Evolutionary conservation across 805 yeast genomes (phyloP).

Genomic region (Teunomyces panamensis): DNA sequence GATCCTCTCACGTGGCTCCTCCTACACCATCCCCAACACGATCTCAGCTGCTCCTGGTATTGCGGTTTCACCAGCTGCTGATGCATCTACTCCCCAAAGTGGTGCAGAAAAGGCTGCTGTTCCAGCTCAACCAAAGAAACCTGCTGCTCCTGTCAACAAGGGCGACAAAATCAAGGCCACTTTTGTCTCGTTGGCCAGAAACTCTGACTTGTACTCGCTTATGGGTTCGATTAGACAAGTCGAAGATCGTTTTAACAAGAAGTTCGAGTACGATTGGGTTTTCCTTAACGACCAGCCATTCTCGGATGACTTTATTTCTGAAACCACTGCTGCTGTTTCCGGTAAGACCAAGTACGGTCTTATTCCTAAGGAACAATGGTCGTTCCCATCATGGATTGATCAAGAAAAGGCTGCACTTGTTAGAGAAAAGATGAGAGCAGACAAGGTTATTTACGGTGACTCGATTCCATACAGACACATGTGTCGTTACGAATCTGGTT

Average conservation of each 20-base stretch:
- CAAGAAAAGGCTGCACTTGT: slow-evolving; percentile 62
- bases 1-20: slow-evolving; percentile 47
- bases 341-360: slow-evolving; percentile 77
- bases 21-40: slow-evolving; percentile 29
- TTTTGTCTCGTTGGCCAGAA: slow-evolving; percentile 77
- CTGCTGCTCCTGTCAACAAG: slow-evolving; percentile 4
- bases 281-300: slow-evolving; percentile 87
- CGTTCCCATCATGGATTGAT: slow-evolving; percentile 82
- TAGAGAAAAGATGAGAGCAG: slow-evolving; percentile 54
- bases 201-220: slow-evolving; percentile 62
- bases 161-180: slow-evolving; percentile 62
- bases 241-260: slow-evolving; percentile 84
- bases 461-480: slow-evolving; percentile 80
- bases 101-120: slow-evolving; percentile 4
- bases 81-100: background rate
- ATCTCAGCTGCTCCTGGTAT: slow-evolving; percentile 6
- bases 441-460: slow-evolving; percentile 69
- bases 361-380: slow-evolving; percentile 85
- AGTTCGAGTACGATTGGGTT: slow-evolving; percentile 90
- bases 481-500: slow-evolving; percentile 91
- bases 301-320: slow-evolving; percentile 71
- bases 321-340: slow-evolving; percentile 64
- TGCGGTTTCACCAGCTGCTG: background rate
- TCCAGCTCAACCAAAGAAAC: slow-evolving; percentile 10
- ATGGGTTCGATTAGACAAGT: slow-evolving; percentile 67